Percentiles rank a stretch among this genome's conserved stretches.
Evolutionary conservation across 768 basidiomycete species (phyloP).

Genomic region (Cubamyces sp.): DNA sequence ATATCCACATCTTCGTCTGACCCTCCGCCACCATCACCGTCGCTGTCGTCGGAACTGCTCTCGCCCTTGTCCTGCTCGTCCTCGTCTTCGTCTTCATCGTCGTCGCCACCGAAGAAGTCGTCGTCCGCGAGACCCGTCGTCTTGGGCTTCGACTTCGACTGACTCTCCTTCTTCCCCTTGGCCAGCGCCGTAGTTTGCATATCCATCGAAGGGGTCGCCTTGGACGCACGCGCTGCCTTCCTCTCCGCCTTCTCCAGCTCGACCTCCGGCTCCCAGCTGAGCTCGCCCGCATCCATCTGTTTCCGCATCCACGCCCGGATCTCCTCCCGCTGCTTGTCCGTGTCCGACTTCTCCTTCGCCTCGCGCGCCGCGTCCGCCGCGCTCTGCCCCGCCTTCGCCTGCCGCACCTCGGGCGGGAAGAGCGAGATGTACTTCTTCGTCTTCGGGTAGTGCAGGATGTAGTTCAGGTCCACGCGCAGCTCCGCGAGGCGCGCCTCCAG

Average conservation of each 20-base stretch:
- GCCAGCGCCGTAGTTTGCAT: neutral
- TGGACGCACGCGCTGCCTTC: neutral
- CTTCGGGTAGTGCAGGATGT: constrained; percentile 89
- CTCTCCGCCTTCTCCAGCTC: constrained; percentile 31
- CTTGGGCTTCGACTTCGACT: neutral
- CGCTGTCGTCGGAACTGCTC: neutral
- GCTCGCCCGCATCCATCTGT: constrained; percentile 62
- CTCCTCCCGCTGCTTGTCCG: constrained; percentile 57
- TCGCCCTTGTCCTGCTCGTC: neutral
- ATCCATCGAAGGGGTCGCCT: neutral
- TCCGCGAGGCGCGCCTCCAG: constrained; percentile 56
- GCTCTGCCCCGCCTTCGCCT: constrained; percentile 30
- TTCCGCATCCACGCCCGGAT: constrained; percentile 61
- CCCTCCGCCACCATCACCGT: neutral
- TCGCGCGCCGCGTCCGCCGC: constrained; percentile 13
- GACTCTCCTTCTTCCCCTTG: neutral
- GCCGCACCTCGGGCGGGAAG: constrained; percentile 72
- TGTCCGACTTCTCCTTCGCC: constrained; percentile 33
- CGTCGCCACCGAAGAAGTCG: constrained; percentile 37
- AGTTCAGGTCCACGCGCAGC: constrained; percentile 88
- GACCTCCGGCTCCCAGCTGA: constrained; percentile 64
- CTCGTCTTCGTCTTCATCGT: constrained; percentile 19
- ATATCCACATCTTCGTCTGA: constrained; percentile 16
- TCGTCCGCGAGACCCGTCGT: constrained; percentile 29
- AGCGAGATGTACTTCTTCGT: constrained; percentile 87